Evolutionary conservation across 345 rosid genomes (phyloP), one percentile per base, ranked within the genome.

Genomic region (Laguncularia racemosa): DNA sequence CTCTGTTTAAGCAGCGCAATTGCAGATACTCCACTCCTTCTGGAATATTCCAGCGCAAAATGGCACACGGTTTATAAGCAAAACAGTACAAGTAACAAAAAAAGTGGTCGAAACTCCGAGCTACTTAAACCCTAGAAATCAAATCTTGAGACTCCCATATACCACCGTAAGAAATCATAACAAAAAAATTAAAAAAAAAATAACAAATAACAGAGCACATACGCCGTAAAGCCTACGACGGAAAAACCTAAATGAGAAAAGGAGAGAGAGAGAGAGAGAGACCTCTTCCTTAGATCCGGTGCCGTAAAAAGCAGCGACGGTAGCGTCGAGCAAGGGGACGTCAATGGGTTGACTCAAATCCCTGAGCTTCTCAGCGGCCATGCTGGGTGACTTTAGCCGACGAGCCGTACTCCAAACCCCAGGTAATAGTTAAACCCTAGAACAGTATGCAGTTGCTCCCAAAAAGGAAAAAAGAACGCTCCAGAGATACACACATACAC

Each of bases 211-310:
- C 28, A 23, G 28, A 23, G 5, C 28, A 23, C 5, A 6, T 23
- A 23, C 5, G 28, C 28, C 28, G 4, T 23, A 23, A 6, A 23
- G 28, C 28, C 28, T 23, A 2, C 5, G 40, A 43, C 2, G 1
- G 44, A 16, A 28, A 33, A 14, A 19, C 2, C n/a, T 8, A 18
- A 21, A 28, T 4, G 44, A 0, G 18, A 15, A 18, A 19, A n/a
- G 13, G 16, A 11, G 26, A 14, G 15, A 28, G 54, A 14, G 17
- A 48, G 44, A 51, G 26, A 48, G 44, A 56, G 33, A 70, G 14
- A 95, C 99, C 97, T 95, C 99, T 50, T 90, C 95, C 53, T 95
- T 95, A 74, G 99, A 95, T 95, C 99, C 97, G 64, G 99, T 95
- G 73, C 96, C 99, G n/a, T 90, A 95, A 81, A 95, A 95, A 63